Base-by-base conservation (phyloP, 768 basidiomycete genomes). In the Boletus reticulatus region DNA sequence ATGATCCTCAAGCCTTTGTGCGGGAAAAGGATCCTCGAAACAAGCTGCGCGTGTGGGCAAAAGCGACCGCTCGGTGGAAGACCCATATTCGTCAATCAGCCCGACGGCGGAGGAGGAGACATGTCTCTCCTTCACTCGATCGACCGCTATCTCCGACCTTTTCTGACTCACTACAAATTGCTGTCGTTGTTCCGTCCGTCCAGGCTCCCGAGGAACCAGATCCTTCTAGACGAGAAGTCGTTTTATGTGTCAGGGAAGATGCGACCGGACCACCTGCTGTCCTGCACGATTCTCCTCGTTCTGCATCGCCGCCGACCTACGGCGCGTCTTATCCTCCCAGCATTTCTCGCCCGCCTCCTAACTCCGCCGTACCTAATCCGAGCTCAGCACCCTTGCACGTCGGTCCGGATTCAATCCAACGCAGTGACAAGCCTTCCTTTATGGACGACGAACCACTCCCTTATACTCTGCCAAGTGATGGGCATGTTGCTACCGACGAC, bases 401-500 rank as follows among this genome's bases (percentile, higher is more conserved):
- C 55, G 36, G 38, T 45, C 29, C 54, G 29, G 47, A 48, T 13
- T 12, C 51, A 14, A 34, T 52, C 57, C 58, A 57, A 44, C 37
- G 39, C 48, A 45, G 49, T 17, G 49, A 48, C 36, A 48, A 6
- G 0, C 42, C 56, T 54, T 52, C 50, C 13, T 27, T 32, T n/a
- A 19, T 32, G 12, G 58, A 53, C 16, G 57, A 62, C n/a, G 63
- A 66, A 53, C 62, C 59, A 5, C 62, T 64, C 31, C 64, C 65
- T 19, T 76, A 76, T 49, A 34, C 61, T 16, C 63, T 69, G 16
- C 62, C 69, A 14, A 71, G 71, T 47, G 71, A 71, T 17, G 84
- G 81, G n/a, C 85, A 87, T 63, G 73, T 87, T 45, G 84, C 85
- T 17, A 84, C 78, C 2, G 85, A 87, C 64, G 85, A 87, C 67